Evolutionary conservation across 805 yeast species (phyloP).

Genomic region (Candida sakaeoensis): DNA sequence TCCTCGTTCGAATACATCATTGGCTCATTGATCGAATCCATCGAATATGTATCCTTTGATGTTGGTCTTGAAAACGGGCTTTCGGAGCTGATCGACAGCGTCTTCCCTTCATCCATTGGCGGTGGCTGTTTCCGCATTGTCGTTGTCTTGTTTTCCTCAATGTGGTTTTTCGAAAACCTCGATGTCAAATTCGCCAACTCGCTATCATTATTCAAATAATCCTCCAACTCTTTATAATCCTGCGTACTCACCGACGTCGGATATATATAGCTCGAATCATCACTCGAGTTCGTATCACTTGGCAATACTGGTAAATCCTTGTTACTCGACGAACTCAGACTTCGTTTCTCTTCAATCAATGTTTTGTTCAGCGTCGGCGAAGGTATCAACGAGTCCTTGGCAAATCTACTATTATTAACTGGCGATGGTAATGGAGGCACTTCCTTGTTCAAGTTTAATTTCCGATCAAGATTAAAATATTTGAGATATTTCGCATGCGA

Average conservation of each 20-base stretch:
- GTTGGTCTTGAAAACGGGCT: constrained; percentile 1
- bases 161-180: constrained; percentile 2
- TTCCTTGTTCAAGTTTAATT: constrained; percentile 10
- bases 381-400: neutral
- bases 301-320: constrained; percentile 5
- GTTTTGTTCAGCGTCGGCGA: neutral
- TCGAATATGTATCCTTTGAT: neutral
- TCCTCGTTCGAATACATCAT: neutral
- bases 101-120: constrained; percentile 1
- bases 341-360: neutral
- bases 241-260: constrained; percentile 5
- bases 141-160: constrained; percentile 2
- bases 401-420: neutral
- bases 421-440: constrained; percentile 21
- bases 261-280: constrained; percentile 10
- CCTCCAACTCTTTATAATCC: neutral
- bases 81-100: neutral
- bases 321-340: neutral
- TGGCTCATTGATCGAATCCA: neutral
- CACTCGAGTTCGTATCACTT: constrained; percentile 1
- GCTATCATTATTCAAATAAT: neutral
- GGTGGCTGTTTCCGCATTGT: constrained; percentile 15
- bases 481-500: constrained; percentile 27
- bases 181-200: constrained; percentile 4
- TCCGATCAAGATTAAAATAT: constrained; percentile 4